Evolutionary conservation across 768 basidiomycete species (phyloP).

Genomic region (Paxillus involutus): DNA sequence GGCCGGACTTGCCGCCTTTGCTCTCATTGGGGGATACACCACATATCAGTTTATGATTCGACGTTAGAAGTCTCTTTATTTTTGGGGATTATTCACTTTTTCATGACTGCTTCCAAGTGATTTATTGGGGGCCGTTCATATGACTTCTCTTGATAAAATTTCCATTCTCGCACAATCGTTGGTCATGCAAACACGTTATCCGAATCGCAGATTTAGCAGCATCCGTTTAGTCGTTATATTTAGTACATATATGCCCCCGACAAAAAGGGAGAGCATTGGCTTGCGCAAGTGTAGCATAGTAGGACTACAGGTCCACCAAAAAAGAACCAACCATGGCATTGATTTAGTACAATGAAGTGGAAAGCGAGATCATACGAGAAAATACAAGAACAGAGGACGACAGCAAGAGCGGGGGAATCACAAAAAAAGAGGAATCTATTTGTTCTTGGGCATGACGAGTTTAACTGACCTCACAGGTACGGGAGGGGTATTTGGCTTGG

Average conservation of each 20-base stretch:
- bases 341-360: not conserved
- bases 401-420: not conserved
- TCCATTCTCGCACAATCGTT: not conserved
- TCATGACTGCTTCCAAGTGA: not conserved
- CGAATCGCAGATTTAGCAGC: not conserved
- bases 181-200: not conserved
- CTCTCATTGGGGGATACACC: constrained; percentile 75
- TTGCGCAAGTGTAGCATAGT: not conserved
- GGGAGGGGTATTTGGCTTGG: constrained; percentile 27
- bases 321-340: not conserved
- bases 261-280: not conserved
- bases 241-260: constrained; percentile 2
- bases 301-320: not conserved
- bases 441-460: constrained; percentile 28
- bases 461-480: constrained; percentile 28
- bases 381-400: not conserved
- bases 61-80: constrained; percentile 18
- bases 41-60: constrained; percentile 76
- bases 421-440: constrained; percentile 15
- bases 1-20: constrained; percentile 76
- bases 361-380: not conserved
- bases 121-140: not conserved
- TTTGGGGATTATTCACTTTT: not conserved
- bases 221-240: not conserved
- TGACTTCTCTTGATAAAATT: not conserved